Evolutionary conservation across 176 grass and related monocot species (phyloP).

Genomic region (Dactylis glomerata): DNA sequence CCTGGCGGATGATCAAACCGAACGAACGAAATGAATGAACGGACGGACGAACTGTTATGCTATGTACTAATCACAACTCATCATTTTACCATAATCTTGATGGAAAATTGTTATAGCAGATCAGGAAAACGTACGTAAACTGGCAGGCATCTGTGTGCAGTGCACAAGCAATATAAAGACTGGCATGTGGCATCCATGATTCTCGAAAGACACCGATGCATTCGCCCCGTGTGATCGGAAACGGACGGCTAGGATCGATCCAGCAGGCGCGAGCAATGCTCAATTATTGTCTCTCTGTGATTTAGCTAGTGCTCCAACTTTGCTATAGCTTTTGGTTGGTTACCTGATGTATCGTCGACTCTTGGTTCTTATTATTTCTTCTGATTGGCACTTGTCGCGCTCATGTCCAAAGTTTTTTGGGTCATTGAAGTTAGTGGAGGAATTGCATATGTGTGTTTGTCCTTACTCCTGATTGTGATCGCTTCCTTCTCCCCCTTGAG

Average conservation of each 20-base stretch:
- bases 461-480: background rate
- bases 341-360: background rate
- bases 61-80: background rate
- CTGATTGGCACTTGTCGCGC: background rate
- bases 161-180: background rate
- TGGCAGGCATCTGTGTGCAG: background rate
- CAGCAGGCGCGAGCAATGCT: background rate
- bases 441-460: background rate
- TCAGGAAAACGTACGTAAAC: background rate
- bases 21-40: background rate
- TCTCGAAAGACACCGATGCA: background rate
- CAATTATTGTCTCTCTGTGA: background rate
- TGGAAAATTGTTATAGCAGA: background rate
- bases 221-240: background rate
- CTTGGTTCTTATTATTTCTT: background rate
- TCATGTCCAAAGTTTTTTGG: slow-evolving; percentile 11
- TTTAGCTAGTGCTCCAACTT: background rate
- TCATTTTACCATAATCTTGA: background rate
- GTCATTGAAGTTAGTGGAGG: background rate
- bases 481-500: background rate
- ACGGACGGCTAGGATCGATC: background rate
- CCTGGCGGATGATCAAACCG: background rate
- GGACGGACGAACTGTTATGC: background rate
- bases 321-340: background rate
- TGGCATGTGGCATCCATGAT: background rate